These are phyloP conservation scores for Phialemonium atrogriseum DNA, from an alignment of 2,329 filamentous ascomycete genomes.

Conservation along the genomic window DNA sequence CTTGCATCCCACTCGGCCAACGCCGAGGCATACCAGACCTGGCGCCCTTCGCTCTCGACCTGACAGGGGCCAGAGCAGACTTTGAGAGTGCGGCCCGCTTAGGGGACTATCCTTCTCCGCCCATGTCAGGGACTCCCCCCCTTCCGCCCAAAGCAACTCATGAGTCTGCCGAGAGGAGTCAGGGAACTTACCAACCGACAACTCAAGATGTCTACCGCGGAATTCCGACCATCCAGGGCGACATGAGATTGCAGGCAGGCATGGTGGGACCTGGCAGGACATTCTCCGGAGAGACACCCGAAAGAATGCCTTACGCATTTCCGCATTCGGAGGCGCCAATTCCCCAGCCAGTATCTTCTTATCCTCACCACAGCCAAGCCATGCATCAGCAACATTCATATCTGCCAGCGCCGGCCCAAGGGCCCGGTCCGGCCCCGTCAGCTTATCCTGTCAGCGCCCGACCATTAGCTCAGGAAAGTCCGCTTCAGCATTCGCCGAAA, in stretches of 20 bases:
- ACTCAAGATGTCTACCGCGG: slow-evolving; percentile 45
- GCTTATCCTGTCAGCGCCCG: slow-evolving; percentile 19
- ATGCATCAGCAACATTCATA: slow-evolving; percentile 20
- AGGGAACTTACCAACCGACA: slow-evolving; percentile 36
- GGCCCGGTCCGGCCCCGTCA: slow-evolving; percentile 25
- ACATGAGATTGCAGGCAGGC: slow-evolving; percentile 22
- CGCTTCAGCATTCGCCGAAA: slow-evolving; percentile 47
- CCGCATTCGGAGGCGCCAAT: slow-evolving; percentile 28
- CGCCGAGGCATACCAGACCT: slow-evolving; percentile 49
- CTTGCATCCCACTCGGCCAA: slow-evolving; percentile 43
- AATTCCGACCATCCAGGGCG: slow-evolving; percentile 24
- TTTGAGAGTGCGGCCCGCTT: slow-evolving; percentile 44
- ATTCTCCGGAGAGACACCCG: slow-evolving; percentile 29
- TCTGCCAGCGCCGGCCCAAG: slow-evolving; percentile 15
- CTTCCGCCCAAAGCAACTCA: slow-evolving; percentile 49
- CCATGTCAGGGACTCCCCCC: slow-evolving; percentile 64
- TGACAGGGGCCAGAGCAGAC: slow-evolving; percentile 47
- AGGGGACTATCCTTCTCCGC: slow-evolving; percentile 62
- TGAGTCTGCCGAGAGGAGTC: slow-evolving; percentile 48
- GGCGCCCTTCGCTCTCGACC: slow-evolving; percentile 46
- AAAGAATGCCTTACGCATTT: slow-evolving; percentile 31
- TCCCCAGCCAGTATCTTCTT: slow-evolving; percentile 21
- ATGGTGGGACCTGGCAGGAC: slow-evolving; percentile 20
- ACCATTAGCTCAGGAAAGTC: slow-evolving; percentile 31
- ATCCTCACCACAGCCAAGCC: slow-evolving; percentile 20